Evolutionary conservation across 352 stramenopile species (phyloP), one percentile per base, ranked within the genome.

Genomic region (Elongisporangium prolatum): DNA sequence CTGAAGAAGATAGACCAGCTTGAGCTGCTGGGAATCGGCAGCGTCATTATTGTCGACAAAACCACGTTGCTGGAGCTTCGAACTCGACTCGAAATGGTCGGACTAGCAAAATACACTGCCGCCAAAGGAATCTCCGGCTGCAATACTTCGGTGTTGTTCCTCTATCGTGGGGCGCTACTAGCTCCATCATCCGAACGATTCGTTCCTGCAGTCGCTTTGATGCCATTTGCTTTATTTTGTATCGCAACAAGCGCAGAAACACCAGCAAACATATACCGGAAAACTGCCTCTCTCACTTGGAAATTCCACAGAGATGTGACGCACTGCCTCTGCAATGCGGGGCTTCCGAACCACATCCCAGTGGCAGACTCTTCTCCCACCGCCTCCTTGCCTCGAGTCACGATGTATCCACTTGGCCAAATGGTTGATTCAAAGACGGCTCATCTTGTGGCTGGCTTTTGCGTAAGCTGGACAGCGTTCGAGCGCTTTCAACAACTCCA

Each of bases 401-500:
- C 11, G 21, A 6, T 20, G 21, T 28, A 55, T 55, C 21, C 8
- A 3, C 22, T 55, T 7, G 50, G 47, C 8, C 25, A 37, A 28
- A 25, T 48, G 3, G 11, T 55, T 9, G 11, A 54, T 48, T 20
- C 40, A 28, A 20, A 21, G 13, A 55, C 13, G 21, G 17, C 47
- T 54, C 18, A 11, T 13, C 1, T 59, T 5, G 51, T 80, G 24
- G 21, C 59, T 14, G 71, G 78, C 34, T 69, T 86, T 44, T 61
- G 84, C 10, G 65, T 59, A n/a, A 72, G 84, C 48, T 89, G 79
- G 79, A 56, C 54, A 25, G 55, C 73, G 1, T 87, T 86, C 28
- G 57, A 76, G 10, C 59, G 69, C 34, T 85, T 87, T 20, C 79
- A 88, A 48, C 63, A 76, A 21, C 61, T 89, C 0, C 79, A 88